Evolutionary conservation across 2,329 filamentous ascomycete species (phyloP).

Genomic region (Exophiala oligosperma): DNA sequence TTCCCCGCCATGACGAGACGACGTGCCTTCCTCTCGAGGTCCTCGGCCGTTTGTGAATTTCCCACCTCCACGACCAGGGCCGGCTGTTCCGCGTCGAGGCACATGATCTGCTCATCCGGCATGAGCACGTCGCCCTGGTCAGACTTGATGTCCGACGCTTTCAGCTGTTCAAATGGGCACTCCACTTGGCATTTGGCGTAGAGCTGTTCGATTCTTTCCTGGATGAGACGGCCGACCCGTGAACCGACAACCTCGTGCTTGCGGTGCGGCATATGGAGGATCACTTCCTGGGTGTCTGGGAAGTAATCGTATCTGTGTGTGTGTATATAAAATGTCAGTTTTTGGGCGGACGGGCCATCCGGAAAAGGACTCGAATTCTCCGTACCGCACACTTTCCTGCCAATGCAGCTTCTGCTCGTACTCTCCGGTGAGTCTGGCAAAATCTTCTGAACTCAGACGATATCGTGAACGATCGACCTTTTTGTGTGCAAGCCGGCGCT

Average conservation of each 20-base stretch:
- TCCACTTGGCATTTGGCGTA: conserved; percentile 5
- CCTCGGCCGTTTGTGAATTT: conserved; percentile 5
- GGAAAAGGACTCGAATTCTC: conserved; percentile 6
- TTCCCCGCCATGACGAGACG: conserved; percentile 4
- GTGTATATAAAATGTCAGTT: not conserved
- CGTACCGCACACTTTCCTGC: conserved; percentile 8
- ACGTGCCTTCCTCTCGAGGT: conserved; percentile 5
- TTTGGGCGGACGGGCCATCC: not conserved
- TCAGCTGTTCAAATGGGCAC: conserved; percentile 4
- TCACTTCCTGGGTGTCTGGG: conserved; percentile 9
- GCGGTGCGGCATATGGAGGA: conserved; percentile 3
- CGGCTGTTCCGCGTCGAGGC: conserved; percentile 1
- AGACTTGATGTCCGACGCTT: conserved; percentile 3
- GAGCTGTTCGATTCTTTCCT: conserved; percentile 4
- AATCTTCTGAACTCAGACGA: conserved; percentile 11
- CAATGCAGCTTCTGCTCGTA: conserved; percentile 4
- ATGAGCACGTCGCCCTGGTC: conserved; percentile 7
- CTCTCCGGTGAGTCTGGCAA: conserved; percentile 33
- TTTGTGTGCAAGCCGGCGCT: conserved; percentile 5
- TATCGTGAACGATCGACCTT: conserved; percentile 7
- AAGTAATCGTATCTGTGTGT: conserved; percentile 12
- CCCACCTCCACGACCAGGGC: conserved; percentile 10
- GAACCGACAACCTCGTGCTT: conserved; percentile 11
- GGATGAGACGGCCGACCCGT: conserved; percentile 4
- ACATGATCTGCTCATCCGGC: conserved; percentile 12